These are phyloP conservation scores for Heterobasidion occidentale DNA, from an alignment of 1,284 basidiomycete genomes.

Conservation along the genomic window DNA sequence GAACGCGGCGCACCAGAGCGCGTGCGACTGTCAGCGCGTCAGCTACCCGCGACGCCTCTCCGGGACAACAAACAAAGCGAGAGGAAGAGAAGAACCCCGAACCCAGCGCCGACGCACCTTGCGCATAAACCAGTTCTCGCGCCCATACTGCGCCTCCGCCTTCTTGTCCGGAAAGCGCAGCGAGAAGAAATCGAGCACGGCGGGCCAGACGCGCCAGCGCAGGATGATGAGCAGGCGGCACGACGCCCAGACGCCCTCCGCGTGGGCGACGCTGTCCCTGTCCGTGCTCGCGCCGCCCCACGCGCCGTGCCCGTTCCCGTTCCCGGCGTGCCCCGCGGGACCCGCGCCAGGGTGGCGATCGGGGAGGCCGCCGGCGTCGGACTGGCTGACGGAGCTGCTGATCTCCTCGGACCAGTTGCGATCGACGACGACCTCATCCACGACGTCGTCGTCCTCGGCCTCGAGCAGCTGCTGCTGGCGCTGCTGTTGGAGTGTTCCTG, in stretches of 20 bases:
- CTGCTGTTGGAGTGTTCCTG: not conserved
- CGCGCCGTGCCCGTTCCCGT: not conserved
- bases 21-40: constrained; percentile 32
- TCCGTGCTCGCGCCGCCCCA: constrained; percentile 23
- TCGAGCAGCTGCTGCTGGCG: not conserved
- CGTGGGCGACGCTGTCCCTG: constrained; percentile 22
- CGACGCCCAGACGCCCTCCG: constrained; percentile 23
- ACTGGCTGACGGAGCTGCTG: constrained; percentile 39
- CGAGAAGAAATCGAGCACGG: constrained; percentile 41
- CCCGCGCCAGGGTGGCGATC: constrained; percentile 16
- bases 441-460: constrained; percentile 27
- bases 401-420: constrained; percentile 55
- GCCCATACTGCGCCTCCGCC: constrained; percentile 50
- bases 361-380: constrained; percentile 38
- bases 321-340: too few relatives aligned
- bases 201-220: constrained; percentile 34
- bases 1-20: constrained; percentile 59
- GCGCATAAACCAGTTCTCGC: constrained; percentile 43
- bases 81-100: constrained; percentile 1
- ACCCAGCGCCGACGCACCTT: constrained; percentile 25
- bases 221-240: constrained; percentile 23
- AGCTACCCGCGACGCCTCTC: not conserved
- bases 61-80: not conserved
- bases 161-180: constrained; percentile 49
- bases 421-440: constrained; percentile 70